Conservation (phyloP, 1,284 basidiomycete genomes). For the Leccinum fallax region DNA sequence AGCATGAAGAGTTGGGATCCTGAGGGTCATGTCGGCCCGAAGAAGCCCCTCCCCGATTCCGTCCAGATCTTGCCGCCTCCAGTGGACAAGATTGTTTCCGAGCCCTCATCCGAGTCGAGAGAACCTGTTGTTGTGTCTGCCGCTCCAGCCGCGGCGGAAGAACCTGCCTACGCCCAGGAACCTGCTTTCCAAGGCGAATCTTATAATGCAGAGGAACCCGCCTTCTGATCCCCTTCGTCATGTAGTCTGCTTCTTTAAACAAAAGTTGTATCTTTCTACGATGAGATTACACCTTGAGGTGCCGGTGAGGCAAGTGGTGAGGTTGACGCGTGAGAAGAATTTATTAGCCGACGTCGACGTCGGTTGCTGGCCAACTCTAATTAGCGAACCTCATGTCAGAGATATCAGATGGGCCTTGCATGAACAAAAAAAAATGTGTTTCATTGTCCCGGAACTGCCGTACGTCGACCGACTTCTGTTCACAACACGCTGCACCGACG, state of each 20-base stretch:
- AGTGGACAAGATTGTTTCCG: conserved; percentile 77
- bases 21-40: conserved; percentile 85
- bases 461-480: neutral
- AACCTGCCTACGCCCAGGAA: conserved; percentile 47
- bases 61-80: conserved; percentile 90
- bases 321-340: neutral
- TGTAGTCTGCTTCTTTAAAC: conserved; percentile 18
- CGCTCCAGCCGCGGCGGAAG: conserved; percentile 53
- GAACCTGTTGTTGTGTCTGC: conserved; percentile 63
- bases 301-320: neutral
- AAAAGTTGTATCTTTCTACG: conserved; percentile 15
- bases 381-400: neutral
- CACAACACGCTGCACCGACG: neutral
- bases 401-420: neutral
- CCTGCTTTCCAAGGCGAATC: conserved; percentile 40
- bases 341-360: neutral
- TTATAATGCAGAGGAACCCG: conserved; percentile 42
- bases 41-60: conserved; percentile 94
- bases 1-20: conserved; percentile 98
- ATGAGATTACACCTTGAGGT: conserved; percentile 3
- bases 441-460: neutral
- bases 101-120: conserved; percentile 79
- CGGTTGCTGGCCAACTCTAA: neutral
- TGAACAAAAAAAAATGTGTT: neutral
- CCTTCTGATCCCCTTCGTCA: conserved; percentile 45